phyloP scores from a whole-genome alignment of 176 grass and related monocot genomes.

The Bolboschoenus planiculmis region DNA sequence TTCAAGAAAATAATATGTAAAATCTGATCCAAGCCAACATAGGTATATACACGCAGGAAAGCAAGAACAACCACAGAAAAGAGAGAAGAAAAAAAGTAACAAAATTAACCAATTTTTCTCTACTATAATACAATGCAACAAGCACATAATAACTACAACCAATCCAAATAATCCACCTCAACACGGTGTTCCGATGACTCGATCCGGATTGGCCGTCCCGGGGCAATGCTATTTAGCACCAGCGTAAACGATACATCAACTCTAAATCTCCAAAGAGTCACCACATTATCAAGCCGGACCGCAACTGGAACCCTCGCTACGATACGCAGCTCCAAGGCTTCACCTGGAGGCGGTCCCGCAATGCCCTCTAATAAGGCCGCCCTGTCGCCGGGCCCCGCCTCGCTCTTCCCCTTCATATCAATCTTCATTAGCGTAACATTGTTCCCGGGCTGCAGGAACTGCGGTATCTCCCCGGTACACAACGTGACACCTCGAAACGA shows the following conservation, averaged over 20 bases:
- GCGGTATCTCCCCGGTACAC: constrained; percentile 1
- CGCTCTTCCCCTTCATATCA: neutral
- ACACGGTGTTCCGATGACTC: neutral
- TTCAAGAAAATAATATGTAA: neutral
- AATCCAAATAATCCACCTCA: constrained; percentile 17
- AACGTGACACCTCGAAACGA: neutral
- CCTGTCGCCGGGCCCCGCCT: neutral
- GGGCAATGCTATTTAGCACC: neutral
- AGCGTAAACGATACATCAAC: neutral
- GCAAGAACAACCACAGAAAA: neutral
- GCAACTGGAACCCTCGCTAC: constrained; percentile 1
- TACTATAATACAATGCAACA: neutral
- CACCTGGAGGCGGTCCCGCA: neutral
- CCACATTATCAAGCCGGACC: neutral
- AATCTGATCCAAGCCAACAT: neutral
- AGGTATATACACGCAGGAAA: neutral
- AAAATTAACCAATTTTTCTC: neutral
- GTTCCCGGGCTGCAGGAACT: constrained; percentile 12
- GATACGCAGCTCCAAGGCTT: neutral
- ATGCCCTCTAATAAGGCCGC: constrained; percentile 2
- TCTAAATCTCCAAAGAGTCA: neutral
- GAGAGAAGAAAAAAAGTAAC: neutral
- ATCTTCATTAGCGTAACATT: constrained; percentile 15
- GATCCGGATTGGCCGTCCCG: constrained; percentile 5
- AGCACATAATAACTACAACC: neutral